Percentiles rank a stretch among this genome's conserved stretches.
phyloP scores from a whole-genome alignment of 179 eudicot species.

The Camellia oleifera region DNA sequence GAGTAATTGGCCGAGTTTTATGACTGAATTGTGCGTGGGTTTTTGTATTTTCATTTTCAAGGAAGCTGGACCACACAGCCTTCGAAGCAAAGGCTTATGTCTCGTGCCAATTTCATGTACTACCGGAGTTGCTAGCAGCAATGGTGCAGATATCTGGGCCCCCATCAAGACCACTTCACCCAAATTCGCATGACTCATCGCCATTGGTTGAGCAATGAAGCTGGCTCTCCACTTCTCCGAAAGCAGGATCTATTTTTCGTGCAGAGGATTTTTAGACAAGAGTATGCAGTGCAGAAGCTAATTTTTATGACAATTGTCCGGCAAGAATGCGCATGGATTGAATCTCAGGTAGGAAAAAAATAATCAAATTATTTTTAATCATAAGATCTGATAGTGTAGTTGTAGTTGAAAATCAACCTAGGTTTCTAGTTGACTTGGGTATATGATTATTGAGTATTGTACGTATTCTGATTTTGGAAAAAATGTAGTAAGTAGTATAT shows the following conservation, averaged over 20 bases:
- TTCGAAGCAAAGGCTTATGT: conserved; percentile 81
- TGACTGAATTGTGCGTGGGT: conserved; percentile 3
- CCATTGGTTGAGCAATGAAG: background rate
- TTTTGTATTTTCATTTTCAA: conserved; percentile 14
- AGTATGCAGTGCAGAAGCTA: background rate
- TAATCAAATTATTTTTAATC: background rate
- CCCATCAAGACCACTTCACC: conserved; percentile 68
- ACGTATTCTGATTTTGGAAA: background rate
- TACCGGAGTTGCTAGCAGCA: conserved; percentile 61
- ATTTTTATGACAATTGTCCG: background rate
- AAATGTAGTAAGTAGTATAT: background rate
- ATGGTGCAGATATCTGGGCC: conserved; percentile 98
- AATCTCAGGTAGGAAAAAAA: background rate
- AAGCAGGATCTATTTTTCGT: background rate
- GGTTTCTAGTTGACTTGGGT: background rate
- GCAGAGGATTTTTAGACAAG: background rate
- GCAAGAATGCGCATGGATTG: background rate
- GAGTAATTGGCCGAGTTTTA: background rate
- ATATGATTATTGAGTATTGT: background rate
- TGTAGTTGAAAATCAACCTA: background rate
- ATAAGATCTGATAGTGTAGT: background rate
- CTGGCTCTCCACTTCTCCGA: background rate
- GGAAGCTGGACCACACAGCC: too few relatives aligned
- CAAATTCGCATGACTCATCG: conserved; percentile 10
- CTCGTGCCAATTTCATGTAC: conserved; percentile 74